Conservation (phyloP, 2,329 filamentous ascomycete genomes). For the Cadophora gregata region DNA sequence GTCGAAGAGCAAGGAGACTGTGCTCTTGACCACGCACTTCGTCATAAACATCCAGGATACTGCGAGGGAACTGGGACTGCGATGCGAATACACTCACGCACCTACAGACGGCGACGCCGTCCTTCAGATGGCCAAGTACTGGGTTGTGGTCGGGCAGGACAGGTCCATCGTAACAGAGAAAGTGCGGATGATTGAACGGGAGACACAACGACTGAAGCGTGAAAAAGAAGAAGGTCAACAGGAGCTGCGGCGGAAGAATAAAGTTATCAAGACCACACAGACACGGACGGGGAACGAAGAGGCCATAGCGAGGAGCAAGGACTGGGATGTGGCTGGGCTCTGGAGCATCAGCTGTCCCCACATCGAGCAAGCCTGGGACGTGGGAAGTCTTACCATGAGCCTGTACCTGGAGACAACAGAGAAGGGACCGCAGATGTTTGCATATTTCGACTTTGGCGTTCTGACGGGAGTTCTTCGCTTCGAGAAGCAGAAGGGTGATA, state of each 20-base stretch:
- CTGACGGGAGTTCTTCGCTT: constrained; percentile 27
- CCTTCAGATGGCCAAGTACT: not conserved
- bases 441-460: constrained; percentile 27
- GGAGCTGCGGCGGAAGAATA: constrained; percentile 16
- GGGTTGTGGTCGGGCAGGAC: constrained; percentile 19
- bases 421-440: constrained; percentile 27
- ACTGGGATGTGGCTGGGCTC: constrained; percentile 32
- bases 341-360: constrained; percentile 25
- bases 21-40: constrained; percentile 4
- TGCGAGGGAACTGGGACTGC: constrained; percentile 17
- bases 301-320: constrained; percentile 25
- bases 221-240: constrained; percentile 30
- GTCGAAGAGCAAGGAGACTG: constrained; percentile 11
- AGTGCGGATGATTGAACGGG: constrained; percentile 16
- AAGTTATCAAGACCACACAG: constrained; percentile 30
- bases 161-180: constrained; percentile 15
- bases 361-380: constrained; percentile 14
- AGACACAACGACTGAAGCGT: constrained; percentile 14
- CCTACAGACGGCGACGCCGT: not conserved
- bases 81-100: constrained; percentile 1
- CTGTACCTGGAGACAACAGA: constrained; percentile 17
- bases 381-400: constrained; percentile 11
- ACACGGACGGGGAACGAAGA: constrained; percentile 31
- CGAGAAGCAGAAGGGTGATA: constrained; percentile 19
- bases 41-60: not conserved